Evolutionary conservation across 495 filamentous ascomycete species (phyloP).

Genomic region (Aspergillus asperescens): DNA sequence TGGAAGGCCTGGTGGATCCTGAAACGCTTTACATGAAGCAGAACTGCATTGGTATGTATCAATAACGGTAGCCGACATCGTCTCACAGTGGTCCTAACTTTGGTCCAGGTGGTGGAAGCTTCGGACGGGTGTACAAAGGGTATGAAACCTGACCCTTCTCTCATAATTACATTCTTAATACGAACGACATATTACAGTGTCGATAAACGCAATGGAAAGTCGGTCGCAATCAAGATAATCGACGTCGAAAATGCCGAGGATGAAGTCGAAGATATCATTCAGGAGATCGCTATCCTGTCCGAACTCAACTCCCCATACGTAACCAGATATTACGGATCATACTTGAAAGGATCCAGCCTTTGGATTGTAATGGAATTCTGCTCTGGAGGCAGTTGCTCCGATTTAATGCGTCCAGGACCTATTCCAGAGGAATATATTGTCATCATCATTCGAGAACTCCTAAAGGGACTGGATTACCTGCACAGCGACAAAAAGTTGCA

Average conservation of each 20-base stretch:
- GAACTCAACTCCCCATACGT: conserved; percentile 92
- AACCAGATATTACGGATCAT: conserved; percentile 95
- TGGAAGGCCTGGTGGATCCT: conserved; percentile 60
- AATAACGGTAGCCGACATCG: neutral
- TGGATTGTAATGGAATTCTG: conserved; percentile 99
- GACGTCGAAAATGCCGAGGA: conserved; percentile 98
- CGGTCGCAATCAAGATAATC: conserved; percentile 93
- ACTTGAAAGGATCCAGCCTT: conserved; percentile 86
- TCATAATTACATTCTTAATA: neutral
- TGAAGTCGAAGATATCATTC: conserved; percentile 97
- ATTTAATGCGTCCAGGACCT: conserved; percentile 85
- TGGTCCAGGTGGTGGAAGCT: conserved; percentile 70
- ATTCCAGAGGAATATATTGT: conserved; percentile 92
- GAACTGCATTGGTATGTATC: conserved; percentile 75
- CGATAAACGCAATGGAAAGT: conserved; percentile 75
- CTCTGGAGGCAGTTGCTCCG: conserved; percentile 85
- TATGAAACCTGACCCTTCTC: conserved; percentile 35
- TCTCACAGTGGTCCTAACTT: neutral
- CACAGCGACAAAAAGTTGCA: conserved; percentile 95
- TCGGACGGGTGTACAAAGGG: conserved; percentile 96
- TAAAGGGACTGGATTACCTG: conserved; percentile 86
- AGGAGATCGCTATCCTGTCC: conserved; percentile 93
- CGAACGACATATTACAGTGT: conserved; percentile 47
- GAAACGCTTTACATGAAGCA: conserved; percentile 89
- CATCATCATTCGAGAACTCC: conserved; percentile 84